Base-by-base conservation (phyloP, 768 basidiomycete genomes). In the Podaxis pistillaris region DNA sequence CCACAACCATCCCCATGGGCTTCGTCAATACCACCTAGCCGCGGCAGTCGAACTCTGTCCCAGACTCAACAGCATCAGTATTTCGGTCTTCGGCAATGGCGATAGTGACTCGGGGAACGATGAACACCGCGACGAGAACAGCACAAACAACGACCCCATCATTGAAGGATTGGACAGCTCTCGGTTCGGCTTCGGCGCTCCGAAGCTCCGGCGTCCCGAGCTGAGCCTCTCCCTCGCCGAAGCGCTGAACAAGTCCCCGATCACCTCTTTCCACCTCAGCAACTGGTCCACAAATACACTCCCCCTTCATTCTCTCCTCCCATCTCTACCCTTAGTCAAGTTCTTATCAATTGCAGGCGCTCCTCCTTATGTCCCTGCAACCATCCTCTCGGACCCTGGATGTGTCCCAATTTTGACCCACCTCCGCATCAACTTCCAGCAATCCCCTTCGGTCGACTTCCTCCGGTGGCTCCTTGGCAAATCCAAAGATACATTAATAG, bases 201-300 rank as follows among this genome's bases (percentile, higher is more conserved):
- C 85, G 61, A 22, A 15, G 78, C 83, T 87, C 88, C 66, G 81
- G 84, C 67, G 77, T 81, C 0, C 71, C 70, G 56, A 86, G 84
- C 2, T 71, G 89, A 36, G 72, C 79, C 22, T 17, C 71, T 82
- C 47, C 79, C 90, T 56, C 81, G 61, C 53, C 53, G 58, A 59
- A 40, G 54, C 46, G 37, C 58, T 75, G 57, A 71, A 80, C 9
- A 87, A 84, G n/a, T 85, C 88, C 1, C 69, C 64, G 50, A 82
- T 85, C 64, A 75, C 80, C 33, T 73, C 78, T 4, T 77, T 91
- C 4, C 81, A 82, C 59, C 86, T 91, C 68, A 83, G 80, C 69
- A 91, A 91, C 69, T 90, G 87, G 88, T 86, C 89, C 11, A 82
- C 86, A 64, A 85, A 88, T 68, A 73, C 79, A 55, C 73, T 82